A percentile compares a stretch with the other conserved stretches of the same genome.
These are phyloP conservation scores for Ochetophila trinervis DNA, from an alignment of 306 rosid species.

Conservation along the genomic window DNA sequence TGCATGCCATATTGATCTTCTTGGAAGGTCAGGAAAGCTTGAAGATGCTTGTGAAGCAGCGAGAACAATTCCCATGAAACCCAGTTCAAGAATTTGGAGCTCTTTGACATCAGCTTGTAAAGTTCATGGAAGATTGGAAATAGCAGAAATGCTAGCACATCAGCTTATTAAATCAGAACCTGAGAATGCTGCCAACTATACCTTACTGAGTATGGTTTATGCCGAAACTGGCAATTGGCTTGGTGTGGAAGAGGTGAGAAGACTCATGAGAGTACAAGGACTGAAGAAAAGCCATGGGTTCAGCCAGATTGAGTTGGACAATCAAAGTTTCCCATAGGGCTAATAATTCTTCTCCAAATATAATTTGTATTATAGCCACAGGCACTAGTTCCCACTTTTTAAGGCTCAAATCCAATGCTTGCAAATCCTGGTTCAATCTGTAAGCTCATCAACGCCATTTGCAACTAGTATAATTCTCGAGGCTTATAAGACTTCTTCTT, in stretches of 20 bases:
- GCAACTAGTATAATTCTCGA: too few species aligned
- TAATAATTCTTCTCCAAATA: background rate
- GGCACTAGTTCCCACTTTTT: too few species aligned
- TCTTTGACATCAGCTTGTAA: constrained; percentile 58
- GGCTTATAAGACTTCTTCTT: too few species aligned
- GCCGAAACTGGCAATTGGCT: constrained; percentile 58
- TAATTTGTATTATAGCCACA: too few species aligned
- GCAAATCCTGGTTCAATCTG: too few species aligned
- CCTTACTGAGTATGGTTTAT: constrained; percentile 46
- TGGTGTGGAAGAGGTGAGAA: constrained; percentile 44
- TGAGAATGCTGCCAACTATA: constrained; percentile 48
- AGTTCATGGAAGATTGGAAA: constrained; percentile 53
- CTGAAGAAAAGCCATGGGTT: constrained; percentile 50
- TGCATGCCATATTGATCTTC: constrained; percentile 59
- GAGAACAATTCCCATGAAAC: constrained; percentile 53
- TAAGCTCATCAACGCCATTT: too few species aligned
- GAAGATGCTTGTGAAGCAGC: constrained; percentile 52
- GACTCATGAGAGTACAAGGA: constrained; percentile 39
- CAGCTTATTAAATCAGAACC: constrained; percentile 55
- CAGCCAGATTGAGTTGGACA: constrained; percentile 45
- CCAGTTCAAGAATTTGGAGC: constrained; percentile 59
- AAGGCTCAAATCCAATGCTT: too few species aligned
- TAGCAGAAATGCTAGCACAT: constrained; percentile 47
- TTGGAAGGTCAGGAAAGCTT: constrained; percentile 62
- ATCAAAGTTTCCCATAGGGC: constrained; percentile 6